Base-by-base conservation (phyloP, 2,329 filamentous ascomycete genomes). In the Herpotrichia juniperi region DNA sequence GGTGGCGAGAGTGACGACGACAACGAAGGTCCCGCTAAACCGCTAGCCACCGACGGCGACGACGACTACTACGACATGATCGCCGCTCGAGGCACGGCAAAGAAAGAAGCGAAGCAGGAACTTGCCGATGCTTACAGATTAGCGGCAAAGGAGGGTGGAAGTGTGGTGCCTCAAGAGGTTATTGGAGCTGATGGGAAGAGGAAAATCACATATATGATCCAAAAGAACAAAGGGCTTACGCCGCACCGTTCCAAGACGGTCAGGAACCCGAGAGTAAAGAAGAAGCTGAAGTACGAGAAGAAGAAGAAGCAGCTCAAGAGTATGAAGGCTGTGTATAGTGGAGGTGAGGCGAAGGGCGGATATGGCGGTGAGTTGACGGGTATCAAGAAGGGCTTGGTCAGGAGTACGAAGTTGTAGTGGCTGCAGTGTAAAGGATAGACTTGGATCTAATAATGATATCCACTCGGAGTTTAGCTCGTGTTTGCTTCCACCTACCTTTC, bases 231-330 rank as follows among this genome's bases (percentile, higher is more conserved):
- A 83, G 94, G 94, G 26, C 79, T 99, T 57, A 87, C 91, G 53
- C 91, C 93, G 42, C 88, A 89, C 75, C 83, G 93, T 58, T 96
- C 89, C 83, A 97, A 99, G 86, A 93, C 96, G 64, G 89, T 92
- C 52, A 83, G 93, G 58, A 99, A 99, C 78, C 93, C 94, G 30
- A 83, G 94, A 73, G 93, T 97, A 60, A 99, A 97, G 88, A 97
- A 97, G 88, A 87, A 91, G 76, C 91, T 91, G 86, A 92, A 91
- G 85, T 99, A 86, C 74, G 92, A 96, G 71, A 89, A 92, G 75
- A 97, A 96, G 83, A 89, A 93, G 84, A 97, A 97, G 90, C 97
- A 97, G 83, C 77, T 97, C 69, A 86, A 85, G 67, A 93, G 89
- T 71, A 90, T 93, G 80, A 91, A 89, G 79, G 84, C 90, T 8